Percentiles rank a stretch among this genome's conserved stretches.
phyloP scores from a whole-genome alignment of 352 stramenopile species.

The Elongisporangium undulatum region DNA sequence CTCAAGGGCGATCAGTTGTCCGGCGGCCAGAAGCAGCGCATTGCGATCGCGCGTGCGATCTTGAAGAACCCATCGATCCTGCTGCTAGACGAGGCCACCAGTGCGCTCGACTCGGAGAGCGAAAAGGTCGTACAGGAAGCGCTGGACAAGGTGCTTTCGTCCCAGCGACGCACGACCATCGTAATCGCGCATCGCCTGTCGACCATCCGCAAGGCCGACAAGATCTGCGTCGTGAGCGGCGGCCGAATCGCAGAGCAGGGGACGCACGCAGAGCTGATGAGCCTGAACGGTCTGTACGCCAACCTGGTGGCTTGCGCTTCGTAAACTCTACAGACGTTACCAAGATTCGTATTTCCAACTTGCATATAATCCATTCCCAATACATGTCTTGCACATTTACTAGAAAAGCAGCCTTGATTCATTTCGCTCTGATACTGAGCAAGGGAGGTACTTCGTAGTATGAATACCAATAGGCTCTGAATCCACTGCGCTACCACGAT shows the following conservation, averaged over 20 bases:
- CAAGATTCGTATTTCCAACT: neutral
- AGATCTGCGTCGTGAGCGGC: neutral
- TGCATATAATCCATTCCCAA: neutral
- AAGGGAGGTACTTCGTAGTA: too few species aligned
- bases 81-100: conserved; percentile 21
- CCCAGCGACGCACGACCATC: conserved; percentile 15
- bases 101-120: conserved; percentile 19
- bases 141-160: conserved; percentile 22
- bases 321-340: neutral
- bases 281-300: conserved; percentile 10
- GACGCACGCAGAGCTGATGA: conserved; percentile 13
- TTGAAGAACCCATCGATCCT: conserved; percentile 17
- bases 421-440: too few species aligned
- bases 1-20: conserved; percentile 29
- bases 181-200: conserved; percentile 11
- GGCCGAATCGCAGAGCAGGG: conserved; percentile 17
- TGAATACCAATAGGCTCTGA: too few species aligned
- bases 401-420: too few species aligned
- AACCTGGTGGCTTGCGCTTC: conserved; percentile 5
- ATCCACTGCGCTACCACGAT: too few species aligned
- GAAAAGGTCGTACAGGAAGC: conserved; percentile 40
- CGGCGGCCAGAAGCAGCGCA: conserved; percentile 31
- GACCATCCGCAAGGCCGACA: conserved; percentile 6
- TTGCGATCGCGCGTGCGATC: conserved; percentile 24
- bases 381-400: too few species aligned